Percentiles rank a stretch among this genome's conserved stretches.
These are phyloP conservation scores for Cyberlindnera americana DNA, from an alignment of 805 yeast species.

Conservation along the genomic window DNA sequence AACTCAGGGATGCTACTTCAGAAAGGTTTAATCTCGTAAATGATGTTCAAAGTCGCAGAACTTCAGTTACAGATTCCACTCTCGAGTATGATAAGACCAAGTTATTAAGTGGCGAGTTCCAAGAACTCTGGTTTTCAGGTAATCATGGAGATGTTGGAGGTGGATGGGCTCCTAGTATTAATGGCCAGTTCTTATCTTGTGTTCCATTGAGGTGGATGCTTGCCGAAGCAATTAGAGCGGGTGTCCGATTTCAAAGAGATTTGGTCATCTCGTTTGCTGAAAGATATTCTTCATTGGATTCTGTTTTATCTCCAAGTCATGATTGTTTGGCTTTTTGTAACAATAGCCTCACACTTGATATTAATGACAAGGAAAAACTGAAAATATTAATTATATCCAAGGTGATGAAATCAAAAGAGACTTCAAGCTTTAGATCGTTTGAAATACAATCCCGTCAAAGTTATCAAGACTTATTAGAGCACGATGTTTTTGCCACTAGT, in stretches of 20 bases:
- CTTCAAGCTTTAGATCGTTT: slow-evolving; percentile 22
- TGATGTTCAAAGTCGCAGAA: neutral
- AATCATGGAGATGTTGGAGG: slow-evolving; percentile 71
- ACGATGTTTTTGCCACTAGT: slow-evolving; percentile 18
- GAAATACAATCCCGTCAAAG: slow-evolving; percentile 10
- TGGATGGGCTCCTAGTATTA: slow-evolving; percentile 50
- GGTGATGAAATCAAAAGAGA: slow-evolving; percentile 4
- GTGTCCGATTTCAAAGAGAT: slow-evolving; percentile 43
- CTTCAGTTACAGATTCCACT: slow-evolving; percentile 7
- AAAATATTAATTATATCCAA: slow-evolving; percentile 14
- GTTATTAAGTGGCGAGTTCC: slow-evolving; percentile 31
- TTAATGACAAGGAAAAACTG: slow-evolving; percentile 10
- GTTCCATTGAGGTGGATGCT: slow-evolving; percentile 61
- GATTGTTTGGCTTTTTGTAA: slow-evolving; percentile 40
- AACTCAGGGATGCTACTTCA: slow-evolving; percentile 1
- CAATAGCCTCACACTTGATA: slow-evolving; percentile 14
- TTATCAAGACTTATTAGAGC: slow-evolving; percentile 14
- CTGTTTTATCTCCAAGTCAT: slow-evolving; percentile 48
- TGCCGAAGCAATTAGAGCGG: slow-evolving; percentile 47
- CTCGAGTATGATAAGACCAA: slow-evolving; percentile 25
- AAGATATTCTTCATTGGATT: slow-evolving; percentile 37
- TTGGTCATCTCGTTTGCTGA: slow-evolving; percentile 38
- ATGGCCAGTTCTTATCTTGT: slow-evolving; percentile 45
- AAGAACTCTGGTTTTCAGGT: slow-evolving; percentile 67
- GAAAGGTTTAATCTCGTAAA: neutral